These are phyloP conservation scores for Marsdenia floribunda DNA, from an alignment of 257 asterid genomes.

Conservation along the genomic window DNA sequence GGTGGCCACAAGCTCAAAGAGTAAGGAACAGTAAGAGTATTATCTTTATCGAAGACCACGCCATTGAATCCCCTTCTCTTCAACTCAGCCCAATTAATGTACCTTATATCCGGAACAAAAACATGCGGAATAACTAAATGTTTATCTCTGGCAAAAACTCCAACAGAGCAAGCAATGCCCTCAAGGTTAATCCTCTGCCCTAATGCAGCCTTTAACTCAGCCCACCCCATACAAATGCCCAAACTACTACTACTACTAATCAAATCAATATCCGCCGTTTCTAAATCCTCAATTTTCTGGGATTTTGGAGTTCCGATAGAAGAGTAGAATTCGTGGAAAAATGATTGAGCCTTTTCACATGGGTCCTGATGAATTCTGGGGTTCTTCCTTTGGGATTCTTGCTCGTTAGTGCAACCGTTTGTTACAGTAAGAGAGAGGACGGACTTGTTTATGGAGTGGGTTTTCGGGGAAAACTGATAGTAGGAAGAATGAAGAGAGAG, in stretches of 20 bases:
- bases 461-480: slow-evolving; percentile 14
- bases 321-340: slow-evolving; percentile 34
- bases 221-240: slow-evolving; percentile 74
- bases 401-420: slow-evolving; percentile 58
- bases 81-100: slow-evolving; percentile 76
- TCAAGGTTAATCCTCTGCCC: slow-evolving; percentile 89
- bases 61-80: slow-evolving; percentile 82
- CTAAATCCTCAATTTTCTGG: slow-evolving; percentile 22
- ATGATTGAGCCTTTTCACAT: slow-evolving; percentile 24
- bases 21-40: slow-evolving; percentile 84
- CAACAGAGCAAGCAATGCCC: slow-evolving; percentile 63
- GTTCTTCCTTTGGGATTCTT: slow-evolving; percentile 33
- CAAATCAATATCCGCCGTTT: slow-evolving; percentile 21
- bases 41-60: slow-evolving; percentile 93
- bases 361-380: slow-evolving; percentile 16
- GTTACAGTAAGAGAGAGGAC: slow-evolving; percentile 36
- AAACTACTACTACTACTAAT: slow-evolving; percentile 3
- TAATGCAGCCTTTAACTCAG: slow-evolving; percentile 65
- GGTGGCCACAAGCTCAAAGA: slow-evolving; percentile 87
- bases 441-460: slow-evolving; percentile 23
- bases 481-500: slow-evolving; percentile 17
- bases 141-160: slow-evolving; percentile 55
- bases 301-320: slow-evolving; percentile 29
- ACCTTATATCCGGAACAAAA: slow-evolving; percentile 67
- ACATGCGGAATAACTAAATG: slow-evolving; percentile 76